Base-by-base conservation (phyloP, 139 green algal genomes). In the Gonium pectorale region DNA sequence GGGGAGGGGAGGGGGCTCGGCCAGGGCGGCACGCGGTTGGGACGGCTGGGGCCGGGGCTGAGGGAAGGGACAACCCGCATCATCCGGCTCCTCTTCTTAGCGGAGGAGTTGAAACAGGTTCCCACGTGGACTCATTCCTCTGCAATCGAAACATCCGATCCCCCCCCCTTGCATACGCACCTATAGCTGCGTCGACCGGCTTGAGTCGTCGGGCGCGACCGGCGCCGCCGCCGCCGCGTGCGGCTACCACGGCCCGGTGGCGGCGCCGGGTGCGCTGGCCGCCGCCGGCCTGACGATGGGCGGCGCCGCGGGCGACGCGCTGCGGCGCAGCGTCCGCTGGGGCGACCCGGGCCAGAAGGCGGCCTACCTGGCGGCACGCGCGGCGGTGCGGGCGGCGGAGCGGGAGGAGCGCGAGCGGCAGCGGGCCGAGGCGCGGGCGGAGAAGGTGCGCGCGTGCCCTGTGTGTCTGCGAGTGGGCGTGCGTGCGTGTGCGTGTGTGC, bases 391-490 rank as follows among this genome's bases (percentile, higher is more conserved):
- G 51, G 73, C 73, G 73, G 73, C 35, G 52, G 54, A 69, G 73
- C 37, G 54, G 54, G 73, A 81, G 73, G 54, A 51, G 73, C 7
- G 56, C 38, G 73, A 81, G 29, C 35, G 73, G 54, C 38, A 59
- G 73, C 52, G 73, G 38, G 73, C 73, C 38, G 73, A 81, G 54
- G 73, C 73, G 7, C 37, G 54, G 26, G 73, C 54, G 27, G 54
- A 69, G 73, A 46, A 54, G 73, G 73, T 81, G 52, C 3, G 73
- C 22, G 70, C n/a, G n/a, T n/a, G n/a, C n/a, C n/a, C n/a, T n/a
- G n/a, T n/a, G n/a, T n/a, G n/a, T n/a, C n/a, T n/a, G n/a, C n/a
- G n/a, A n/a, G n/a, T n/a, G n/a, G n/a, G n/a, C n/a, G n/a, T n/a
- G n/a, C n/a, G n/a, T n/a, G n/a, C n/a, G n/a, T n/a, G n/a, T n/a